phyloP scores from a whole-genome alignment of 1,139 yeast species.

The Zygosaccharomyces pseudobailii region DNA sequence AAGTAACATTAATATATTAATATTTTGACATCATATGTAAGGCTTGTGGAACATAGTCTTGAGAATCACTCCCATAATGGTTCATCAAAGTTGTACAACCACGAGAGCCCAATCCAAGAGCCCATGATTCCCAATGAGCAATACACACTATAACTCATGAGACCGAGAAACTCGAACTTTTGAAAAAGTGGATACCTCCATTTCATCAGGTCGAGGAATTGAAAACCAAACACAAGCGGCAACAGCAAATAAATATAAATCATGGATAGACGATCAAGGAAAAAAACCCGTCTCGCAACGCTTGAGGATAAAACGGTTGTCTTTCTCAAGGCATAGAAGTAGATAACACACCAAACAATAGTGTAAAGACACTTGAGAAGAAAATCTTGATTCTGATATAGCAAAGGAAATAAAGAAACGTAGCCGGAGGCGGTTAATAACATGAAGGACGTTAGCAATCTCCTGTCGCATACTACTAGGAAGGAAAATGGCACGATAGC shows the following conservation, averaged over 20 bases:
- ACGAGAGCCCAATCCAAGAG: slow-evolving; percentile 84
- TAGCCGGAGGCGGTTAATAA: slow-evolving; percentile 75
- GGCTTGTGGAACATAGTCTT: not conserved
- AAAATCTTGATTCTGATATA: slow-evolving; percentile 79
- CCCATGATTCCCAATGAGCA: slow-evolving; percentile 81
- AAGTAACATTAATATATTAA: slow-evolving; percentile 4
- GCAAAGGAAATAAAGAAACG: slow-evolving; percentile 80
- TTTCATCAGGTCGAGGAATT: slow-evolving; percentile 54
- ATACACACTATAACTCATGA: slow-evolving; percentile 81
- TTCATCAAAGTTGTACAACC: slow-evolving; percentile 82
- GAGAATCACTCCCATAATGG: slow-evolving; percentile 44
- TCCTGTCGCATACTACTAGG: slow-evolving; percentile 64
- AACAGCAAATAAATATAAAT: slow-evolving; percentile 64
- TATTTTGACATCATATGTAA: not conserved
- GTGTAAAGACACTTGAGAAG: slow-evolving; percentile 74
- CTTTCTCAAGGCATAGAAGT: slow-evolving; percentile 65
- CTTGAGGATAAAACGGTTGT: slow-evolving; percentile 48
- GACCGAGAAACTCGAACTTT: slow-evolving; percentile 63
- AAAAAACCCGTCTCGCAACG: slow-evolving; percentile 46
- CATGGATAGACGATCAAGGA: slow-evolving; percentile 66
- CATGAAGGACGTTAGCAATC: slow-evolving; percentile 64
- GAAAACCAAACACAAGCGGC: slow-evolving; percentile 56
- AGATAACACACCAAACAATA: slow-evolving; percentile 78
- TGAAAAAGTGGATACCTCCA: slow-evolving; percentile 41
- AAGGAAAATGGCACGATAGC: slow-evolving; percentile 88